These are phyloP conservation scores for Trichoderma sp. DNA, from an alignment of 2,329 filamentous ascomycete genomes.

Conservation along the genomic window DNA sequence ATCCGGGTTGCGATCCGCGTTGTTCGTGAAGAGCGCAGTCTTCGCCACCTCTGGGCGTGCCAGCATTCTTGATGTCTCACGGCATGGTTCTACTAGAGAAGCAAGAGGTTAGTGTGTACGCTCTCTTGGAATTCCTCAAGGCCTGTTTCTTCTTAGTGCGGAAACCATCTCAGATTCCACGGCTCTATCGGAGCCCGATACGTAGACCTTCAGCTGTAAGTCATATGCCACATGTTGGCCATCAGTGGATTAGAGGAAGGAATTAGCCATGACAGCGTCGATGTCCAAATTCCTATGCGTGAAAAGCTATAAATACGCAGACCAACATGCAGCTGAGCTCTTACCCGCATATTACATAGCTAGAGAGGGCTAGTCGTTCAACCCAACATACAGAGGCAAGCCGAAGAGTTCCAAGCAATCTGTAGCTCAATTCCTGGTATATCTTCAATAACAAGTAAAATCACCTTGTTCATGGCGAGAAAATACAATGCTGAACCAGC, in stretches of 20 bases:
- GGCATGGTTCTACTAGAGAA: background rate
- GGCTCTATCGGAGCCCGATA: background rate
- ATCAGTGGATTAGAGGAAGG: background rate
- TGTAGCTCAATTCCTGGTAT: background rate
- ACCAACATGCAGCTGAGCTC: background rate
- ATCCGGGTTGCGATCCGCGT: background rate
- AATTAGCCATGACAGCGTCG: too few species aligned
- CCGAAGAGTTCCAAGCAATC: background rate
- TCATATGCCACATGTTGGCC: background rate
- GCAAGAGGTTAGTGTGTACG: background rate
- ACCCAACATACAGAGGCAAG: background rate
- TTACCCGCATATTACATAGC: background rate
- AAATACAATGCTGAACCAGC: background rate
- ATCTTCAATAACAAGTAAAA: background rate
- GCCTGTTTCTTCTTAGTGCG: background rate
- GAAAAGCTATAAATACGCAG: background rate
- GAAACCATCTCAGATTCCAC: background rate
- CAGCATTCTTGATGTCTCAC: slow-evolving; percentile 27
- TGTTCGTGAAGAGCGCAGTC: slow-evolving; percentile 25
- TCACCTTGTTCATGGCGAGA: background rate
- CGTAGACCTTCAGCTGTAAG: background rate
- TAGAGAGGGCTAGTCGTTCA: background rate
- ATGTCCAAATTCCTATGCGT: background rate
- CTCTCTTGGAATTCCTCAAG: background rate
- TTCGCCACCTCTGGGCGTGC: slow-evolving; percentile 2